Base-by-base conservation (phyloP, 2,329 filamentous ascomycete species). In the Fusarium pilosicola region DNA sequence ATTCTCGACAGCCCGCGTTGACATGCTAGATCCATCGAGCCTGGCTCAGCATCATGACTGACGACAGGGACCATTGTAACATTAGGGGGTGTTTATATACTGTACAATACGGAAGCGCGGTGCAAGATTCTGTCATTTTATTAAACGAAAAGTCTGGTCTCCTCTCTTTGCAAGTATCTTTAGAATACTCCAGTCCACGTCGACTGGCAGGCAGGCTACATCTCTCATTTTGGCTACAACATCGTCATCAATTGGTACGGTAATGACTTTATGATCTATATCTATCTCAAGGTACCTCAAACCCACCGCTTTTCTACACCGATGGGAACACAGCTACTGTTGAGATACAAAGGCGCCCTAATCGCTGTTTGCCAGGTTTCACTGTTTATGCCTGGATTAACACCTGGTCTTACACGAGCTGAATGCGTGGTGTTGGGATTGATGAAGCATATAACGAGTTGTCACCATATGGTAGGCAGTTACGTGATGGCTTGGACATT, bases 61-160 rank as follows among this genome's bases (percentile, higher is more conserved):
- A 17, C 32, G 22, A 56, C 15, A 36, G 52, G 20, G 26, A 20
- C 28, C 58, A 45, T 44, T 74, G 68, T 74, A 72, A 56, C 26
- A 67, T 70, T 65, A n/a, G 46, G 36, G 12, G 46, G 48, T 48
- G 38, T 51, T 59, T 20, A 30, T 30, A 64, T 30, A 34, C 52
- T 73, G 71, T 71, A 73, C 26, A 51, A 74, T 68, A 71, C 39
- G 52, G 28, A 49, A 46, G 38, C 9, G 22, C 20, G 42, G 17
- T 54, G 41, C 8, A 24, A 34, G 0, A 34, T 24, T 34, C 6
- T 24, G 48, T 1, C 34, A 24, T 24, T 7, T 34, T 24, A 32
- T 7, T 10, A 20, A 24, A 34, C 13, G 14, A 38, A 18, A 11
- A 59, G 26, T 7, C 26, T 59, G 46, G 30, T 12, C 8, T 41